Conservation (phyloP, 169 alveolate species). For the Plasmodium fragile region DNA sequence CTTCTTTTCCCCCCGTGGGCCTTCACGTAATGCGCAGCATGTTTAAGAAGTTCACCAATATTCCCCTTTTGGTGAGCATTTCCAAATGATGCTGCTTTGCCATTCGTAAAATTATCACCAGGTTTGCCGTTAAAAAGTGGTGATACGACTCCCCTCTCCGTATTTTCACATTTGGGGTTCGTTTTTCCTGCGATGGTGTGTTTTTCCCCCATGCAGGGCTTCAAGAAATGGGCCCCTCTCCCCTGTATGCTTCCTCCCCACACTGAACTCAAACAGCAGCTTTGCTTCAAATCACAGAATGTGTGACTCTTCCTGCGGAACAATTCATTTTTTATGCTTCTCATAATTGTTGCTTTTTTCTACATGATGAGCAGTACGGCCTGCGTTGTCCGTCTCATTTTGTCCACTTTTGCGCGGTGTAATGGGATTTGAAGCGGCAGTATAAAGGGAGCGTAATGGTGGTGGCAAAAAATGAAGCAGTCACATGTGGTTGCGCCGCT, state of each 20-base stretch:
- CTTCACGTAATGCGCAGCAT: neutral
- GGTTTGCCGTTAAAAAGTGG: neutral
- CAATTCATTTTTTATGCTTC: conserved; percentile 16
- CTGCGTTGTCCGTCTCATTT: neutral
- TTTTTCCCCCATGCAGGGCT: neutral
- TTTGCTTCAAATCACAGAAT: neutral
- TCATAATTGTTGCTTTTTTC: conserved; percentile 11
- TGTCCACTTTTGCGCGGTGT: neutral
- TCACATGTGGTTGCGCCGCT: neutral
- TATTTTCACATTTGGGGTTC: neutral
- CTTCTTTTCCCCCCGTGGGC: neutral
- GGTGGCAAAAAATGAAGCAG: neutral
- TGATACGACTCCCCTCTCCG: neutral
- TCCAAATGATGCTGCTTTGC: neutral
- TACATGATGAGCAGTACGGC: neutral
- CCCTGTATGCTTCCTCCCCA: neutral
- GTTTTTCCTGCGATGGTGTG: neutral
- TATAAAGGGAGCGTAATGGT: neutral
- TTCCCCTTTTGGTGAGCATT: neutral
- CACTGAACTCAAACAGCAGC: neutral
- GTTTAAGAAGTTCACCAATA: conserved; percentile 19
- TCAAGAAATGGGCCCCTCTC: conserved; percentile 1
- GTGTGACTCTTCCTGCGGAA: neutral
- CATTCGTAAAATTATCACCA: neutral
- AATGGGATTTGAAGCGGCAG: neutral